phyloP scores from a whole-genome alignment of 2,329 filamentous ascomycete genomes.

The Fusarium sp. region DNA sequence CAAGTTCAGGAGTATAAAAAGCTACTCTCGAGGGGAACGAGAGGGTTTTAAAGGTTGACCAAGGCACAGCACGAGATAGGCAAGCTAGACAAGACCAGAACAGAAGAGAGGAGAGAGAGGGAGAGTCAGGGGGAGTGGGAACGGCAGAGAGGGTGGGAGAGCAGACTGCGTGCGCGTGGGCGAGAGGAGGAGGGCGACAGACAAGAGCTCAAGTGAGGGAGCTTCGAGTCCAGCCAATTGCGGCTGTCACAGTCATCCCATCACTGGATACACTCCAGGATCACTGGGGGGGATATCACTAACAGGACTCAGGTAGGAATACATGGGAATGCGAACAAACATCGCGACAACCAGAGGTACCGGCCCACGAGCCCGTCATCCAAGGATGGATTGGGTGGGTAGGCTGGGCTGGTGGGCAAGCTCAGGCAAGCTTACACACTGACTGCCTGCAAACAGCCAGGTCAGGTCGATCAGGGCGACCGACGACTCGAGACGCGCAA shows the following conservation, averaged over 20 bases:
- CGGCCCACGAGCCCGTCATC: constrained; percentile 37
- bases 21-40: constrained; percentile 26
- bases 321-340: constrained; percentile 36
- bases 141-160: constrained; percentile 39
- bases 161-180: constrained; percentile 29
- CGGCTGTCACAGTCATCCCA: constrained; percentile 29
- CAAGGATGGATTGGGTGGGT: constrained; percentile 29
- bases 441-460: constrained; percentile 28
- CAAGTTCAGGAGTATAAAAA: constrained; percentile 2
- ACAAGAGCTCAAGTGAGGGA: constrained; percentile 33
- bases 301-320: constrained; percentile 33
- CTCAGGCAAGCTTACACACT: constrained; percentile 26
- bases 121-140: constrained; percentile 37
- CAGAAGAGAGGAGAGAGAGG: constrained; percentile 30
- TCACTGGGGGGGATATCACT: constrained; percentile 28
- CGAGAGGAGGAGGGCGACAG: constrained; percentile 19
- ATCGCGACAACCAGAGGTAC: constrained; percentile 27
- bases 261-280: constrained; percentile 40
- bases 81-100: constrained; percentile 22
- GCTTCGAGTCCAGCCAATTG: constrained; percentile 35
- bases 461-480: constrained; percentile 29
- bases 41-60: constrained; percentile 32
- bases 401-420: constrained; percentile 27
- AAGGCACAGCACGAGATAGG: constrained; percentile 32
- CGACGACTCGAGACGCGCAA: constrained; percentile 30